These are phyloP conservation scores for Ceratonia siliqua DNA, from an alignment of 306 rosid genomes.

Conservation along the genomic window DNA sequence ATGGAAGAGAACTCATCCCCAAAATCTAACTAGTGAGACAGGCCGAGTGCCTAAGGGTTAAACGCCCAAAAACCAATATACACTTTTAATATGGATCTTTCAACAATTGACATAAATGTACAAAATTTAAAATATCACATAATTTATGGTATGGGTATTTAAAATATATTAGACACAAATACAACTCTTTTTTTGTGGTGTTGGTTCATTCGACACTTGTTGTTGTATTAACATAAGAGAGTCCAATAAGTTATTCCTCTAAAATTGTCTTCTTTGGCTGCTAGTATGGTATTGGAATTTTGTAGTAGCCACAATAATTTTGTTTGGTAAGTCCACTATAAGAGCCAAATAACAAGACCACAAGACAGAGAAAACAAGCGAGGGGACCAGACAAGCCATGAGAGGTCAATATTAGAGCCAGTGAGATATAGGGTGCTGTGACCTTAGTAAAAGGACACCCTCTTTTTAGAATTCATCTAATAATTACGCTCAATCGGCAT, in stretches of 20 bases:
- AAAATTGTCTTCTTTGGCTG: background rate
- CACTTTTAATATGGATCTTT: too few relatives aligned
- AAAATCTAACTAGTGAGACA: too few relatives aligned
- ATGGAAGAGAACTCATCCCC: too few relatives aligned
- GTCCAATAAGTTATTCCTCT: background rate
- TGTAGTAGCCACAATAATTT: background rate
- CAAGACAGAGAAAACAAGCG: background rate
- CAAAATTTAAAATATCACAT: too few relatives aligned
- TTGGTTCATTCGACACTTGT: too few relatives aligned
- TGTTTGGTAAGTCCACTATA: slow-evolving; percentile 29
- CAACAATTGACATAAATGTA: too few relatives aligned
- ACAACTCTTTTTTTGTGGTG: too few relatives aligned
- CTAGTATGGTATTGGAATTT: background rate
- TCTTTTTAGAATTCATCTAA: slow-evolving; percentile 29
- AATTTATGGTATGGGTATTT: too few relatives aligned
- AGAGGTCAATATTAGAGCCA: slow-evolving; percentile 11
- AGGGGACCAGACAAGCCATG: slow-evolving; percentile 38
- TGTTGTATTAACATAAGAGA: too few relatives aligned
- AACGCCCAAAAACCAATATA: too few relatives aligned
- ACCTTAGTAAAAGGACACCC: slow-evolving; percentile 29
- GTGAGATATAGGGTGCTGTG: slow-evolving; percentile 8
- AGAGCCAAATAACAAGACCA: slow-evolving; percentile 42
- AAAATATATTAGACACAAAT: too few relatives aligned
- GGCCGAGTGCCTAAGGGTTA: too few relatives aligned
- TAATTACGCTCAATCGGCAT: slow-evolving; percentile 38